Evolutionary conservation across 179 eudicot species (phyloP).

Genomic region (Silene vulgaris): DNA sequence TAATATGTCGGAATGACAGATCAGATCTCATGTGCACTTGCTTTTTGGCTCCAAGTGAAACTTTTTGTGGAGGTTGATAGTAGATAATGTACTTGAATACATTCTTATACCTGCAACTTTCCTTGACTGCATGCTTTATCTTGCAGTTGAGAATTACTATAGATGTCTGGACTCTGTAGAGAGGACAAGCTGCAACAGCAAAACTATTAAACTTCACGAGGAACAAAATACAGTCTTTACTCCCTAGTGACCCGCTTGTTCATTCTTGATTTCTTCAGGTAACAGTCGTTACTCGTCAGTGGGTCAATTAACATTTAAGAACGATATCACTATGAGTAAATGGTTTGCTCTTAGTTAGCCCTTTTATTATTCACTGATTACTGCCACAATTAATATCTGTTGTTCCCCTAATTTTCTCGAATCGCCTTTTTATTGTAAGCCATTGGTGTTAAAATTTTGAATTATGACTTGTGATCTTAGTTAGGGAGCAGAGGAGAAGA

Average conservation of each 20-base stretch:
- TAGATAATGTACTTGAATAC: background rate
- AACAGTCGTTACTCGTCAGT: background rate
- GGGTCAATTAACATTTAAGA: background rate
- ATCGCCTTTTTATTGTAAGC: no score
- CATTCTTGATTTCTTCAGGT: conserved; percentile 16
- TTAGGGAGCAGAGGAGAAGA: no score
- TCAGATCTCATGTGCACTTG: no score
- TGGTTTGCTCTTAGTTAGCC: no score
- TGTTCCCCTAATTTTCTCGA: background rate
- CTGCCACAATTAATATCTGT: background rate
- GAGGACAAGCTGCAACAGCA: conserved; percentile 13
- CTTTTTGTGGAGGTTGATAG: background rate
- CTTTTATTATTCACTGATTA: no score
- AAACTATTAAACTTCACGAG: conserved; percentile 5
- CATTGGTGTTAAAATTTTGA: no score
- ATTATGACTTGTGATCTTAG: no score
- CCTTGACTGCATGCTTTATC: no score
- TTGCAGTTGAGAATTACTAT: conserved; percentile 14
- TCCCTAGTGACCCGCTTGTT: background rate
- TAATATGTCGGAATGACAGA: no score
- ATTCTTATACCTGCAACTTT: background rate
- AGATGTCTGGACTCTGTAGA: conserved; percentile 14
- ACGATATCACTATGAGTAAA: background rate
- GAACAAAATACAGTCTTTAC: background rate
- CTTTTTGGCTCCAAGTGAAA: no score